A percentile compares a stretch with the other conserved stretches of the same genome.
These are phyloP conservation scores for Austroboletus eburneus DNA, from an alignment of 768 basidiomycete genomes.

Conservation along the genomic window DNA sequence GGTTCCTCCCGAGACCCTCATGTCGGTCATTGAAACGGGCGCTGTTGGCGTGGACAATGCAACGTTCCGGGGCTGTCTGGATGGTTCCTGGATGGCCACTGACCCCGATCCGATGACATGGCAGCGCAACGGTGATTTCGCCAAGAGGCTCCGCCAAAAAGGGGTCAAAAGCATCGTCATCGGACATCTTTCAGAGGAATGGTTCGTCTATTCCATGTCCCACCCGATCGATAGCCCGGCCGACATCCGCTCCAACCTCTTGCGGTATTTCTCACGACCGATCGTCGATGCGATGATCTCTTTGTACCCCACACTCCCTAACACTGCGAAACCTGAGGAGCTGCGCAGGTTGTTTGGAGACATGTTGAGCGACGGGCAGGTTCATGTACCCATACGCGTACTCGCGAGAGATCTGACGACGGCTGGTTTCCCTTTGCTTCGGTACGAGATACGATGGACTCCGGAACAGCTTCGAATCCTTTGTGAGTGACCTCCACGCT, in stretches of 20 bases:
- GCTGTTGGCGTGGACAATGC: conserved; percentile 48
- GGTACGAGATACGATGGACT: conserved; percentile 67
- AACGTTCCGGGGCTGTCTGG: conserved; percentile 65
- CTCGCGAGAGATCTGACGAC: conserved; percentile 56
- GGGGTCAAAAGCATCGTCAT: conserved; percentile 60
- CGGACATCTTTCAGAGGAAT: conserved; percentile 68
- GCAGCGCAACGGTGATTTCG: conserved; percentile 61
- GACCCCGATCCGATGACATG: conserved; percentile 61
- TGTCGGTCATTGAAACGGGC: conserved; percentile 54
- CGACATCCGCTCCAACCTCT: conserved; percentile 56
- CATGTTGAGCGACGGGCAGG: conserved; percentile 57
- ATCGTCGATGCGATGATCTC: conserved; percentile 44
- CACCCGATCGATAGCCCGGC: conserved; percentile 46
- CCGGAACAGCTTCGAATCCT: conserved; percentile 53
- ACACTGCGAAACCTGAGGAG: conserved; percentile 41
- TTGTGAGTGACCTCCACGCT: conserved; percentile 36
- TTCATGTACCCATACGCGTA: conserved; percentile 62
- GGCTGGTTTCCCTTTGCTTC: conserved; percentile 56
- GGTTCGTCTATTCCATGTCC: conserved; percentile 72
- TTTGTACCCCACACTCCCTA: conserved; percentile 41
- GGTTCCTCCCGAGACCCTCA: conserved; percentile 48
- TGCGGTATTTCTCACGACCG: conserved; percentile 54
- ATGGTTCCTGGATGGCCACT: conserved; percentile 52
- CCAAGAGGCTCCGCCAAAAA: conserved; percentile 45
- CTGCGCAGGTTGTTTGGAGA: conserved; percentile 50